These are phyloP conservation scores for Pinus taeda DNA, from an alignment of 75 land plant genomes.

Conservation along the genomic window DNA sequence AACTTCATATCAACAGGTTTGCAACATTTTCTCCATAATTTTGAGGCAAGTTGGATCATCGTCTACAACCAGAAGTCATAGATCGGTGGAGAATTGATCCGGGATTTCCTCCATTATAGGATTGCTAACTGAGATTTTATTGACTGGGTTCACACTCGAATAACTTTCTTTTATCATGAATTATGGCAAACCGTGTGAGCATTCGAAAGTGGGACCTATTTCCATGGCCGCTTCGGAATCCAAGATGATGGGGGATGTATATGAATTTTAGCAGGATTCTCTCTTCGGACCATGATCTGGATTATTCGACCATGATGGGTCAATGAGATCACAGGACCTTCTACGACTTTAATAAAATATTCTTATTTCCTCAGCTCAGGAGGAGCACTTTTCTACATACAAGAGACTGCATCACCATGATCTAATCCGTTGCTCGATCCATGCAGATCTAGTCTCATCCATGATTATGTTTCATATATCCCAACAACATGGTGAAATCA, in stretches of 20 bases:
- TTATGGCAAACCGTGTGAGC: neutral
- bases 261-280: too few species aligned
- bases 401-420: too few species aligned
- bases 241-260: neutral
- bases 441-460: too few species aligned
- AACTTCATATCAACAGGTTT: constrained; percentile 43
- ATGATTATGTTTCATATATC: too few species aligned
- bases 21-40: constrained; percentile 66
- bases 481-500: too few species aligned
- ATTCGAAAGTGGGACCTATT: neutral
- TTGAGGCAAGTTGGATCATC: constrained; percentile 66
- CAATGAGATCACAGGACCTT: too few species aligned
- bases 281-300: too few species aligned
- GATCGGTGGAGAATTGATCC: constrained; percentile 61
- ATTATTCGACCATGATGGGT: too few species aligned
- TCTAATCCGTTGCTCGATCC: too few species aligned
- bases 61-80: constrained; percentile 76
- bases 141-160: neutral
- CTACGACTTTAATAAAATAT: neutral
- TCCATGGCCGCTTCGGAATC: constrained; percentile 3
- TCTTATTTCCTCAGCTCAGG: too few species aligned
- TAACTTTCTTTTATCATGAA: constrained; percentile 2
- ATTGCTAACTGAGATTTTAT: neutral
- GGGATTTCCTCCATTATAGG: constrained; percentile 6
- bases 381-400: too few species aligned